A percentile compares a stretch with the other conserved stretches of the same genome.
These are phyloP conservation scores for Zygoascus flipseniorum DNA, from an alignment of 805 yeast species.

Conservation along the genomic window DNA sequence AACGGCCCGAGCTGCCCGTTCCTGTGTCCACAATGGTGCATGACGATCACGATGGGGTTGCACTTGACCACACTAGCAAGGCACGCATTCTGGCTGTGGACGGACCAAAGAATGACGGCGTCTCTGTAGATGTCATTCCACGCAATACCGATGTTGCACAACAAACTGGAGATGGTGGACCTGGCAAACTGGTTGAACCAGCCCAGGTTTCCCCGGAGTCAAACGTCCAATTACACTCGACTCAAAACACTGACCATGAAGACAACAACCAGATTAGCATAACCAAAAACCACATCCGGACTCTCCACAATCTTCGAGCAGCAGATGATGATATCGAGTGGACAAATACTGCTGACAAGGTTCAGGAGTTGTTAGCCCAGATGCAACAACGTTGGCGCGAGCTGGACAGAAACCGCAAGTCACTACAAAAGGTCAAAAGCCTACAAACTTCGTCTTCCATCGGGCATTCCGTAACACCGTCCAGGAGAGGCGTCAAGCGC, in stretches of 20 bases:
- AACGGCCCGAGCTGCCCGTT: neutral
- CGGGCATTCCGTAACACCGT: neutral
- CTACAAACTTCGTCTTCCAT: neutral
- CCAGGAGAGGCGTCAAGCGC: neutral
- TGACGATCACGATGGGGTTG: neutral
- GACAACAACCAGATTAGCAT: neutral
- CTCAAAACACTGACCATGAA: neutral
- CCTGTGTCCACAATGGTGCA: neutral
- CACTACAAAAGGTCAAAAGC: neutral
- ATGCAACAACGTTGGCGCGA: conserved; percentile 12
- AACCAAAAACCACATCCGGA: conserved; percentile 4
- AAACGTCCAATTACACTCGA: neutral
- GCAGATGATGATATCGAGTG: conserved; percentile 14
- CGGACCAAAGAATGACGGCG: neutral
- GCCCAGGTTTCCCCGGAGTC: neutral
- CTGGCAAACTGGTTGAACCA: neutral
- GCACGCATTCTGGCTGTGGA: neutral
- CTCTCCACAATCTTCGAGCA: conserved; percentile 5
- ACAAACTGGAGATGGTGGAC: neutral
- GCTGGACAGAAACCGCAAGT: conserved; percentile 11
- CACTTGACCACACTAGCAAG: neutral
- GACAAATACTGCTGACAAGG: conserved; percentile 12
- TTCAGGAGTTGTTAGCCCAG: conserved; percentile 5
- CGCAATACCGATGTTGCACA: neutral
- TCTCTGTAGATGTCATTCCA: neutral